Conservation (phyloP, 805 yeast species). For the Yarrowia porcina region DNA sequence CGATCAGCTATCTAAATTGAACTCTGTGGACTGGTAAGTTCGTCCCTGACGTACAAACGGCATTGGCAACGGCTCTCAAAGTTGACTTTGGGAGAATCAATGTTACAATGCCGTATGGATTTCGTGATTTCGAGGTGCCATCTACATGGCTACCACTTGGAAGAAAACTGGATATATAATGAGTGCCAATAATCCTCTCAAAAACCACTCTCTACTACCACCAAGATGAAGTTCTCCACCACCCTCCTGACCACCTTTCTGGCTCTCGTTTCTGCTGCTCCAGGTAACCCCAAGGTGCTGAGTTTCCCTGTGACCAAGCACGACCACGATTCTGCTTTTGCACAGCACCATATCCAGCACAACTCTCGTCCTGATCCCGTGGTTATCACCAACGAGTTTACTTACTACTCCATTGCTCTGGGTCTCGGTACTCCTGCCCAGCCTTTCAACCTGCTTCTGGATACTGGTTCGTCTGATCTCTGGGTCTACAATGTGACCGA, state of each 20-base stretch:
- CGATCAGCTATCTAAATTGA: no score
- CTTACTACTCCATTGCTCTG: constrained; percentile 30
- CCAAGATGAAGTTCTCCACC: neutral
- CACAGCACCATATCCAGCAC: neutral
- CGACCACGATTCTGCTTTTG: neutral
- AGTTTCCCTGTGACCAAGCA: constrained; percentile 2
- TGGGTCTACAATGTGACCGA: constrained; percentile 46
- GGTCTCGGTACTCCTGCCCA: constrained; percentile 58
- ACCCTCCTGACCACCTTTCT: neutral
- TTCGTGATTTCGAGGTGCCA: no score
- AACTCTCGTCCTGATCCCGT: neutral
- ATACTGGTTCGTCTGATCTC: constrained; percentile 69
- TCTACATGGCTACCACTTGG: no score
- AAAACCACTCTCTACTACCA: no score
- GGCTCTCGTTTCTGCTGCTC: neutral
- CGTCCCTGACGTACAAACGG: no score
- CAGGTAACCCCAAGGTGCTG: neutral
- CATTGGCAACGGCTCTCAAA: no score
- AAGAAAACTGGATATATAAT: no score
- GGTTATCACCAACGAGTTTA: neutral
- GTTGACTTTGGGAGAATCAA: no score
- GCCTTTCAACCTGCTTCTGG: constrained; percentile 52
- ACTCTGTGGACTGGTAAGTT: no score
- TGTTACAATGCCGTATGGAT: no score
- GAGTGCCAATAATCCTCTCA: no score